Conservation (phyloP, 2,329 filamentous ascomycete genomes). For the Arachnopeziza araneosa region DNA sequence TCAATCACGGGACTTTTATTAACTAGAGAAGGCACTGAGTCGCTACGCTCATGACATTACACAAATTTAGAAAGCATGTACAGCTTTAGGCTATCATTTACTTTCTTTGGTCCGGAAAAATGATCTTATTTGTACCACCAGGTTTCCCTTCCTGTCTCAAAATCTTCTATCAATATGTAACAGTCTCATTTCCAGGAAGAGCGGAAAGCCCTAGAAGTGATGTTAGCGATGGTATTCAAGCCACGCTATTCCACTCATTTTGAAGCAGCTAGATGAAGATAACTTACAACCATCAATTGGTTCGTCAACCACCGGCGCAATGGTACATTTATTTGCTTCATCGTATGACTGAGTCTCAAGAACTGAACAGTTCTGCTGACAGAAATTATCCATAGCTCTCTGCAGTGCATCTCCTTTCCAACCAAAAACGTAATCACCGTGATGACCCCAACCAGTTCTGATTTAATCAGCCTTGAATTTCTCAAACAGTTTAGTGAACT, state of each 20-base stretch:
- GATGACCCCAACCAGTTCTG: constrained; percentile 46
- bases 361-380: constrained; percentile 41
- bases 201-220: not conserved
- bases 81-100: no score
- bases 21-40: no score
- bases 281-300: constrained; percentile 39
- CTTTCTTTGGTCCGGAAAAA: no score
- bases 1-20: no score
- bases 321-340: constrained; percentile 41
- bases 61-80: no score
- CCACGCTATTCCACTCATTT: no score
- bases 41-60: no score
- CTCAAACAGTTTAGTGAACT: not conserved
- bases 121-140: no score
- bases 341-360: constrained; percentile 41
- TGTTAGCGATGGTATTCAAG: not conserved
- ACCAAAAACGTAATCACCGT: constrained; percentile 55
- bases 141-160: no score
- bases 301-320: constrained; percentile 42
- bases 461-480: not conserved
- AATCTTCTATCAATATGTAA: not conserved
- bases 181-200: not conserved
- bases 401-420: constrained; percentile 46
- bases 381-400: constrained; percentile 39
- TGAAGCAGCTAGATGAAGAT: no score